A percentile compares a stretch with the other conserved stretches of the same genome.
phyloP scores from a whole-genome alignment of 2,329 filamentous ascomycete genomes.

The Talaromyces sp. region DNA sequence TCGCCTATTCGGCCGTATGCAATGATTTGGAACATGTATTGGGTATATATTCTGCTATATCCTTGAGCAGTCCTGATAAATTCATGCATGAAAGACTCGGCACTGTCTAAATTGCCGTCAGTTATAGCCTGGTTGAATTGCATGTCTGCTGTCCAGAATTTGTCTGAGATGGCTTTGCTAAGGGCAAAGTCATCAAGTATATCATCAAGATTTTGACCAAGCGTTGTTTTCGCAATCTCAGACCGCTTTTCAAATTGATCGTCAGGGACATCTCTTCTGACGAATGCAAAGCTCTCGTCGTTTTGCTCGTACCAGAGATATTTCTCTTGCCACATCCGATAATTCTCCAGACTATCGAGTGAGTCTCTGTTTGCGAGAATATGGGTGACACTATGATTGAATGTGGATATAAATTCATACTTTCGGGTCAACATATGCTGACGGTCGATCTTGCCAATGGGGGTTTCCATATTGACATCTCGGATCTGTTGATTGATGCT shows the following conservation, averaged over 20 bases:
- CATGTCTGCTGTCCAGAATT: constrained; percentile 6
- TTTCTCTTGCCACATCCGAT: constrained; percentile 1
- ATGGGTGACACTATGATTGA: neutral
- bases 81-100: constrained; percentile 10
- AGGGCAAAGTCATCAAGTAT: constrained; percentile 1
- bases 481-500: neutral
- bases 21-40: constrained; percentile 18
- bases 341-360: neutral
- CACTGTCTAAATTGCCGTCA: neutral
- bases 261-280: neutral
- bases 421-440: constrained; percentile 15
- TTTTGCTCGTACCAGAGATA: constrained; percentile 4
- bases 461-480: constrained; percentile 7
- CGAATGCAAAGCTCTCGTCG: constrained; percentile 3
- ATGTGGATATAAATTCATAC: constrained; percentile 13
- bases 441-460: constrained; percentile 13
- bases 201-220: constrained; percentile 1
- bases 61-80: constrained; percentile 15
- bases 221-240: neutral
- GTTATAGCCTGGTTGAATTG: neutral
- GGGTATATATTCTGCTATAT: constrained; percentile 13
- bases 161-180: neutral
- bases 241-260: neutral
- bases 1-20: constrained; percentile 20
- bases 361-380: neutral